These are phyloP conservation scores for Umbelopsis sp. DNA, from an alignment of 192 early-diverging fungal species.

Conservation along the genomic window DNA sequence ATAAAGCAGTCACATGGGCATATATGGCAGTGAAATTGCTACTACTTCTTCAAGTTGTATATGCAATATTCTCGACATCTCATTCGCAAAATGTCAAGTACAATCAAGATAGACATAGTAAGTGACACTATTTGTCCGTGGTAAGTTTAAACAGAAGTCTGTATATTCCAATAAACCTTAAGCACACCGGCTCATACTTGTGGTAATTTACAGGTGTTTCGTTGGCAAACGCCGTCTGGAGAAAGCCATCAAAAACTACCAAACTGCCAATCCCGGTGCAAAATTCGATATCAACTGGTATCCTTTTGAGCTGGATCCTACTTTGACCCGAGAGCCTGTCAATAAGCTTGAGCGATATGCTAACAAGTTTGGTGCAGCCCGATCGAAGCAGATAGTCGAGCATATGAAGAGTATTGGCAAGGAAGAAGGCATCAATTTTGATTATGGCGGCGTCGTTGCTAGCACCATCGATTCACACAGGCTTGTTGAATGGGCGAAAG, in stretches of 20 bases:
- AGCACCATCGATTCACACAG: conserved; percentile 72
- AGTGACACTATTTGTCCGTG: conserved; percentile 76
- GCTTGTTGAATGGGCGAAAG: conserved; percentile 59
- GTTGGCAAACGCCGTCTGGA: conserved; percentile 77
- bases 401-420: conserved; percentile 58
- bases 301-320: conserved; percentile 74
- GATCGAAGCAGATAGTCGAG: conserved; percentile 53
- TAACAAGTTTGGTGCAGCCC: conserved; percentile 67
- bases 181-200: background rate
- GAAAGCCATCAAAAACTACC: conserved; percentile 53
- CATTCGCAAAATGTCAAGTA: conserved; percentile 32
- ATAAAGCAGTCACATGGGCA: background rate
- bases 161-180: background rate
- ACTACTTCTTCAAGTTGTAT: too few species aligned
- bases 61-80: conserved; percentile 14
- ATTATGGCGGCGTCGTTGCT: conserved; percentile 63
- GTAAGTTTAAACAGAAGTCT: conserved; percentile 25
- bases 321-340: conserved; percentile 52
- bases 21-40: background rate
- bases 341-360: conserved; percentile 58
- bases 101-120: conserved; percentile 63
- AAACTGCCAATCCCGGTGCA: conserved; percentile 51
- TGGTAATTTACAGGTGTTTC: conserved; percentile 52
- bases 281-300: conserved; percentile 62
- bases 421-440: conserved; percentile 68